These are phyloP conservation scores for Suillus discolor DNA, from an alignment of 768 basidiomycete genomes.

Conservation along the genomic window DNA sequence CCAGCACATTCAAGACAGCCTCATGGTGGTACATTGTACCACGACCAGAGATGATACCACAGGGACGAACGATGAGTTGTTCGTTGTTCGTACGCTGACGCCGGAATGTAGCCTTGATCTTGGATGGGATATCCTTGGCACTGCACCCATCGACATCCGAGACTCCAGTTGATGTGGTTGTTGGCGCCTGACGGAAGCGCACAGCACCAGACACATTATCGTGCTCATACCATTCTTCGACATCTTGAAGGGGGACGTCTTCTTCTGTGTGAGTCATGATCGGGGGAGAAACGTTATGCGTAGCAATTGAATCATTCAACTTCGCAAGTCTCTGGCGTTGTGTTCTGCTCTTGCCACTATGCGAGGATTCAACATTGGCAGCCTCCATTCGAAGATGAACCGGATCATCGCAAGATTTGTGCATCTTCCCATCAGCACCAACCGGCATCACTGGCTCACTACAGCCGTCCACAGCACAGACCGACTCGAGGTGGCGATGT, in stretches of 20 bases:
- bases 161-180: slow-evolving; percentile 6
- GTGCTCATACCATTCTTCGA: not conserved
- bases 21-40: slow-evolving; percentile 14
- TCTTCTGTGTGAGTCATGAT: too few relatives aligned
- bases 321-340: not conserved
- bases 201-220: too few relatives aligned
- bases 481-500: too few relatives aligned
- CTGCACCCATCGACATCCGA: slow-evolving; percentile 17
- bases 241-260: not conserved
- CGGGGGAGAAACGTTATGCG: too few relatives aligned
- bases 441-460: not conserved
- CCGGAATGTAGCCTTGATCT: slow-evolving; percentile 29
- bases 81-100: too few relatives aligned
- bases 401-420: slow-evolving; percentile 10
- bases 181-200: too few relatives aligned
- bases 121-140: not conserved
- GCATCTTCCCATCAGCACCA: not conserved
- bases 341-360: too few relatives aligned
- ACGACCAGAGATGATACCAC: slow-evolving; percentile 35
- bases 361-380: too few relatives aligned
- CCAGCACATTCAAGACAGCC: slow-evolving; percentile 21
- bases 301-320: not conserved
- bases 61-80: slow-evolving; percentile 34
- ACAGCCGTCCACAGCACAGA: slow-evolving; percentile 15
- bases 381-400: not conserved